A percentile compares a stretch with the other conserved stretches of the same genome.
Conservation (phyloP, 2,329 filamentous ascomycete species). For the Hypoxylon sp. region DNA sequence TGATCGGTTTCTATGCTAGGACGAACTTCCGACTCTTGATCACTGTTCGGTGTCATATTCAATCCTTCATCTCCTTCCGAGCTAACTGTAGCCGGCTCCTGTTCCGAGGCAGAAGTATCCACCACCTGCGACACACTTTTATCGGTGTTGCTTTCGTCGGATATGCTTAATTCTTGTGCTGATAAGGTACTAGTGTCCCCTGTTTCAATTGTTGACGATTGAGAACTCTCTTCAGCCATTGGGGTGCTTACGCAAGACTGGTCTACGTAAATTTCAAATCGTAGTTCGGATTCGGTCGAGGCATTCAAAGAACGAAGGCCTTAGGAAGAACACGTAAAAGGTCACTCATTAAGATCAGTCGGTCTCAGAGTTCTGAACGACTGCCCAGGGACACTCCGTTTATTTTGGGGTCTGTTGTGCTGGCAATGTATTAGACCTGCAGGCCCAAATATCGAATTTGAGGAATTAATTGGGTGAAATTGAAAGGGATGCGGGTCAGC, state of each 20-base stretch:
- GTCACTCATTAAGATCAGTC: constrained; percentile 15
- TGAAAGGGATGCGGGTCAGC: constrained; percentile 36
- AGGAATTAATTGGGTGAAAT: constrained; percentile 36
- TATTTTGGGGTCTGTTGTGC: constrained; percentile 31
- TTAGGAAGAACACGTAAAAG: neutral
- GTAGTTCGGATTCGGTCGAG: constrained; percentile 53
- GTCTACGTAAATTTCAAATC: constrained; percentile 66
- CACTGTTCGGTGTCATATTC: constrained; percentile 20
- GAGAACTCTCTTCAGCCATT: constrained; percentile 57
- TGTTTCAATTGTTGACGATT: constrained; percentile 38
- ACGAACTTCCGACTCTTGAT: constrained; percentile 33
- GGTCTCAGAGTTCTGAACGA: neutral
- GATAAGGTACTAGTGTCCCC: constrained; percentile 17
- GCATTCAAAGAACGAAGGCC: constrained; percentile 42
- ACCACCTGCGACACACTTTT: neutral
- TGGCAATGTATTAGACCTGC: constrained; percentile 31
- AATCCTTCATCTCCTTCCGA: constrained; percentile 7
- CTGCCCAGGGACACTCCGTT: constrained; percentile 15
- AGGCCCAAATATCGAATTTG: constrained; percentile 33
- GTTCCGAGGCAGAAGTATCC: constrained; percentile 2
- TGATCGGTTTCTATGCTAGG: constrained; percentile 47
- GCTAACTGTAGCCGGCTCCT: constrained; percentile 20
- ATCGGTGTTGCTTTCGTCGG: neutral
- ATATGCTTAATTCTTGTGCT: constrained; percentile 6
- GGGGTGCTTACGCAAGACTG: constrained; percentile 60